Conservation (phyloP, 345 rosid species). For the Melaleuca alternifolia region DNA sequence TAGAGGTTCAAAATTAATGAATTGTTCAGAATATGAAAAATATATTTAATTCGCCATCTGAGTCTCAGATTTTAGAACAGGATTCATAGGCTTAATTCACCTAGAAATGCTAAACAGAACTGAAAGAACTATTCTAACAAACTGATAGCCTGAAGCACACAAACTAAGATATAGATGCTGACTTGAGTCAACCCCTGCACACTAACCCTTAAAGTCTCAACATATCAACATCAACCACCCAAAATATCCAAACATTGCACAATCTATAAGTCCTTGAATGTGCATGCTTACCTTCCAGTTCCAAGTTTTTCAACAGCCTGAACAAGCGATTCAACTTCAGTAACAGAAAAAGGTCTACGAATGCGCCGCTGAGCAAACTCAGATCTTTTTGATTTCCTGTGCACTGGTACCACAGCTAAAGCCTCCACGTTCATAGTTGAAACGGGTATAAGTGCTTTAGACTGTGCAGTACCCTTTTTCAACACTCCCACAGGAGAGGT, state of each 20-base stretch:
- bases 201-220: neutral
- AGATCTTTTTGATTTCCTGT: constrained; percentile 64
- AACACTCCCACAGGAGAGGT: constrained; percentile 47
- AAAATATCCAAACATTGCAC: neutral
- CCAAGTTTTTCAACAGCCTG: constrained; percentile 99
- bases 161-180: neutral
- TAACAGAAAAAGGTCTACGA: constrained; percentile 94
- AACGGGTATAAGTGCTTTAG: constrained; percentile 64
- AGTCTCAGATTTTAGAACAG: neutral
- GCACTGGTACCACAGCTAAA: constrained; percentile 43
- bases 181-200: neutral
- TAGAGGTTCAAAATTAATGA: constrained; percentile 7
- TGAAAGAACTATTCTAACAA: neutral
- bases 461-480: constrained; percentile 34
- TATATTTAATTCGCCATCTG: neutral
- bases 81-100: neutral
- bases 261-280: neutral
- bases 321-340: constrained; percentile 95
- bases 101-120: neutral
- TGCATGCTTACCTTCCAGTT: constrained; percentile 75
- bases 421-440: constrained; percentile 53
- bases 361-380: constrained; percentile 89
- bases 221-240: neutral
- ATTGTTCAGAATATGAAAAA: neutral
- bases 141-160: neutral